phyloP scores from a whole-genome alignment of 257 asterid species.

The Linderniella brevidens region DNA sequence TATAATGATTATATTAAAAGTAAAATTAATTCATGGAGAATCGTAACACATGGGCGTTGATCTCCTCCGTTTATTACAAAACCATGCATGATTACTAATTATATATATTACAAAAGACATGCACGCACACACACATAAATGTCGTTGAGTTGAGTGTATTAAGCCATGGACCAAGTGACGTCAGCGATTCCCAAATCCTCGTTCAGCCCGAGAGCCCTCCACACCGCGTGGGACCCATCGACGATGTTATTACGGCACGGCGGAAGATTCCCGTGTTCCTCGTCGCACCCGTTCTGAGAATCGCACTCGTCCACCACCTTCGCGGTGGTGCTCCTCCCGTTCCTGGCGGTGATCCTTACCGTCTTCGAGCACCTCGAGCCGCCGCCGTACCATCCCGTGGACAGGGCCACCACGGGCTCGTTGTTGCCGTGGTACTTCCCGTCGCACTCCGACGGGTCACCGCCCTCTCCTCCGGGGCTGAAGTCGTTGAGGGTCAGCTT shows the following conservation, averaged over 20 bases:
- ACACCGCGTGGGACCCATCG: slow-evolving; percentile 16
- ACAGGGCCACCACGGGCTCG: slow-evolving; percentile 28
- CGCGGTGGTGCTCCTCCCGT: slow-evolving; percentile 33
- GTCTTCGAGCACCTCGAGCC: slow-evolving; percentile 16
- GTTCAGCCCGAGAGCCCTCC: slow-evolving; percentile 21
- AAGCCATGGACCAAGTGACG: slow-evolving; percentile 27
- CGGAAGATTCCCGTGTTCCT: slow-evolving; percentile 22
- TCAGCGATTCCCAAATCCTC: slow-evolving; percentile 13
- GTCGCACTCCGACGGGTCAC: slow-evolving; percentile 20
- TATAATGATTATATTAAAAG: too few species aligned
- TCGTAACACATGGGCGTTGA: too few species aligned
- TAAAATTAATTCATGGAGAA: too few species aligned
- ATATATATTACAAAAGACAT: too few species aligned
- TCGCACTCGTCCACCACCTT: slow-evolving; percentile 52
- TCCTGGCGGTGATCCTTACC: slow-evolving; percentile 15
- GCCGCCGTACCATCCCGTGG: slow-evolving; percentile 28
- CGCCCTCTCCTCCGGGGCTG: slow-evolving; percentile 27
- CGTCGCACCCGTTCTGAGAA: slow-evolving; percentile 24
- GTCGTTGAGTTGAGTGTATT: neutral
- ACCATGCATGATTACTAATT: too few species aligned
- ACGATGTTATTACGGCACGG: slow-evolving; percentile 20
- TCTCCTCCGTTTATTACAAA: too few species aligned
- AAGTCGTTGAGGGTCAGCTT: slow-evolving; percentile 27
- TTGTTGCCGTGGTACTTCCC: slow-evolving; percentile 12
- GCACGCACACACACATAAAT: too few species aligned